Evolutionary conservation across 768 basidiomycete species (phyloP), one percentile per base, ranked within the genome.

Genomic region (Hebeloma cylindrosporum): DNA sequence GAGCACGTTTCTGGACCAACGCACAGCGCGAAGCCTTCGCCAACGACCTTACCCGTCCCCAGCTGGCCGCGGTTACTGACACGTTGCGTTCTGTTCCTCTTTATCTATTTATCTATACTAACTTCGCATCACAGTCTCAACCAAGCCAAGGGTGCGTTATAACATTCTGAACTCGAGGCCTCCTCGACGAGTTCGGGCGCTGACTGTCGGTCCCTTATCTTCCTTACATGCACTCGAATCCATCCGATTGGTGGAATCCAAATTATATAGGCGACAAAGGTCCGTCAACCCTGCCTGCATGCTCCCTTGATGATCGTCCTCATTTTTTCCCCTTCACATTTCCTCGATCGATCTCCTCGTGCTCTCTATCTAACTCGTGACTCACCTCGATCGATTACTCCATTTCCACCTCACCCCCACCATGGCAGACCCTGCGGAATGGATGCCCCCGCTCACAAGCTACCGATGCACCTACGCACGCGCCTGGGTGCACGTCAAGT

Each of bases 401-500:
- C 17, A 17, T 31, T 13, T 31, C 29, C 16, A 27, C 26, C n/a
- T 27, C 13, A 16, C 13, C 21, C 7, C 14, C 14, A 7, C 26
- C 5, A 33, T 27, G 25, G 5, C 35, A 70, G 79, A 79, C 57
- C 65, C 68, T n/a, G 71, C 78, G 3, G 43, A 65, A n/a, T 82
- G 73, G 72, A 61, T 78, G 30, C 75, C 75, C 10, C 74, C 78
- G 30, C 60, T 75, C n/a, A 56, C 56, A 4, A 71, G 70, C 54
- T 80, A 65, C 57, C 57, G 64, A 8, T 80, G 79, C 64, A 76
- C 70, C 4, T 80, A 80, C 43, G 69, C 71, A 22, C 69, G 73
- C 7, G 77, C 79, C 7, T 81, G 74, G 74, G 67, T 80, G 11
- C 59, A 69, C 31, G 73, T 76, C 42, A 82, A 82, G 60, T 60